These are phyloP conservation scores for Epichloe bromicola DNA, from an alignment of 2,329 filamentous ascomycete genomes.

Conservation along the genomic window DNA sequence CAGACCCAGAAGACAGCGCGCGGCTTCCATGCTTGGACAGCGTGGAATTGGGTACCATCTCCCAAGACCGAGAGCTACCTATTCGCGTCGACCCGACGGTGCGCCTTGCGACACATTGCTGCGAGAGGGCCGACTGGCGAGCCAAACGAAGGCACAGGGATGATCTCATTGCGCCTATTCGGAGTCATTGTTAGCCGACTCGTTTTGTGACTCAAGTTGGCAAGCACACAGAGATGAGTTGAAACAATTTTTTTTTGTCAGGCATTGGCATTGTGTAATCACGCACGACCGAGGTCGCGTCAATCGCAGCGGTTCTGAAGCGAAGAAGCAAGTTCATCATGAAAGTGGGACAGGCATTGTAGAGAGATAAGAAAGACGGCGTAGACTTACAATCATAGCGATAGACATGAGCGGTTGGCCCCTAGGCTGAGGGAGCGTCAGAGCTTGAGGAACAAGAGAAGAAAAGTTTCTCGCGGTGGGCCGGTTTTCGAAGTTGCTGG, in stretches of 20 bases:
- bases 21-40: slow-evolving; percentile 3
- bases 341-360: slow-evolving; percentile 4
- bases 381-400: slow-evolving; percentile 26
- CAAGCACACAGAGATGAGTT: slow-evolving; percentile 4
- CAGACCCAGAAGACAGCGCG: slow-evolving; percentile 11
- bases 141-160: slow-evolving; percentile 24
- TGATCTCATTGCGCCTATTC: slow-evolving; percentile 23
- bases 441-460: background rate
- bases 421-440: background rate
- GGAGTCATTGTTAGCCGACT: slow-evolving; percentile 5
- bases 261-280: slow-evolving; percentile 29
- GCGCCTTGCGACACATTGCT: slow-evolving; percentile 1
- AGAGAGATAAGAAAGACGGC: background rate
- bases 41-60: background rate
- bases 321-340: slow-evolving; percentile 32
- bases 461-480: background rate
- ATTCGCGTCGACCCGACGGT: background rate
- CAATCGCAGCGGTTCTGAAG: slow-evolving; percentile 40
- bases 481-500: background rate
- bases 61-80: slow-evolving; percentile 1
- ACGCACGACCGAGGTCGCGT: slow-evolving; percentile 30
- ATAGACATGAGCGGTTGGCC: slow-evolving; percentile 7
- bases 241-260: slow-evolving; percentile 14
- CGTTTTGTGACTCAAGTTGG: background rate
- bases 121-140: slow-evolving; percentile 13